phyloP scores from a whole-genome alignment of 352 stramenopile species.

The Phytophthora vignae region DNA sequence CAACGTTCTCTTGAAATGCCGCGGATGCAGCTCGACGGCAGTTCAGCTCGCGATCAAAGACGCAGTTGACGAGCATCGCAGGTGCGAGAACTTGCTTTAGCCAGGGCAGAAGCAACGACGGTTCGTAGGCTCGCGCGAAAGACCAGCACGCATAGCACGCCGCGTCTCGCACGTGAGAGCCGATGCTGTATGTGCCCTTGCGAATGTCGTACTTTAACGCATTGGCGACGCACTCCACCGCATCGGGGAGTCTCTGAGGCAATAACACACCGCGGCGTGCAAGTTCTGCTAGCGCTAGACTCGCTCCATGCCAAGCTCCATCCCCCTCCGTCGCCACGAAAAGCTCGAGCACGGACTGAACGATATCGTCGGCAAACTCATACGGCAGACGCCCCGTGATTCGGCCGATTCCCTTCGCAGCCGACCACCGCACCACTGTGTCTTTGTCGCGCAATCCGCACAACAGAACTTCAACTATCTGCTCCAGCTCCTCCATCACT shows the following conservation, averaged over 20 bases:
- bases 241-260: constrained; percentile 90
- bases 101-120: constrained; percentile 91
- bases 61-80: constrained; percentile 94
- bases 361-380: constrained; percentile 96
- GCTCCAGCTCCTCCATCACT: constrained; percentile 97
- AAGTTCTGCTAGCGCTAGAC: constrained; percentile 96
- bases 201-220: constrained; percentile 96
- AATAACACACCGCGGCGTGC: constrained; percentile 95
- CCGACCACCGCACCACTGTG: constrained; percentile 98
- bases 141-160: constrained; percentile 99
- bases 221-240: constrained; percentile 93
- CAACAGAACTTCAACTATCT: constrained; percentile 95
- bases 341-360: constrained; percentile 95
- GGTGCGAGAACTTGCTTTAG: constrained; percentile 88
- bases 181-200: constrained; percentile 95
- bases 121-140: constrained; percentile 96
- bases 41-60: constrained; percentile 99
- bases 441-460: constrained; percentile 93
- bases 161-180: constrained; percentile 97
- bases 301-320: constrained; percentile 97
- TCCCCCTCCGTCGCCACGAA: constrained; percentile 95
- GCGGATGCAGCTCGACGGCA: constrained; percentile 97
- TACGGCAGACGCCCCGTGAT: constrained; percentile 95
- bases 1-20: constrained; percentile 97
- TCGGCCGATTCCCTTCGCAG: constrained; percentile 98